A percentile compares a stretch with the other conserved stretches of the same genome.
These are phyloP conservation scores for Brachypodium distachyon DNA, from an alignment of 202 grass and related monocot species.

Conservation along the genomic window DNA sequence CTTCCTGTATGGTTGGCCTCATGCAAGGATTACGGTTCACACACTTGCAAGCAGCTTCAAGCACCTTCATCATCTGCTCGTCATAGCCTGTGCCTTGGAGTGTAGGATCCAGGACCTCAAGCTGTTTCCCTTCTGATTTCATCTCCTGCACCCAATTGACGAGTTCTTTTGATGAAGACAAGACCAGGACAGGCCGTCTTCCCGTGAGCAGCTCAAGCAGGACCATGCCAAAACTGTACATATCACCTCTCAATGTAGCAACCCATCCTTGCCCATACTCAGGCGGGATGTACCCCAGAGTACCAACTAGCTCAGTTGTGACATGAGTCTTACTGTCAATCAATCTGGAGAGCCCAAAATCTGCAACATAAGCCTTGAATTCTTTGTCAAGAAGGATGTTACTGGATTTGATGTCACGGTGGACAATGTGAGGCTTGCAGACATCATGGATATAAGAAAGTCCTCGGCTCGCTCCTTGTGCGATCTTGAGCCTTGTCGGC, in stretches of 20 bases:
- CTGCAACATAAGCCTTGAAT: slow-evolving; percentile 53
- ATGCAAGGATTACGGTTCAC: slow-evolving; percentile 12
- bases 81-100: slow-evolving; percentile 20
- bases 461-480: slow-evolving; percentile 43
- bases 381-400: slow-evolving; percentile 64
- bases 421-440: slow-evolving; percentile 61
- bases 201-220: slow-evolving; percentile 59
- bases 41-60: slow-evolving; percentile 47
- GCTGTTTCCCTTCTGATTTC: slow-evolving; percentile 19
- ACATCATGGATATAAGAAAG: slow-evolving; percentile 60
- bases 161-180: slow-evolving; percentile 36
- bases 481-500: slow-evolving; percentile 52
- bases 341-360: slow-evolving; percentile 67
- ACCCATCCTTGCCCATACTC: slow-evolving; percentile 53
- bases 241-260: slow-evolving; percentile 56
- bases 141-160: slow-evolving; percentile 37
- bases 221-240: slow-evolving; percentile 67
- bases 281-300: slow-evolving; percentile 68
- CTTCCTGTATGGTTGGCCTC: slow-evolving; percentile 32
- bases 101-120: slow-evolving; percentile 29
- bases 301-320: slow-evolving; percentile 63
- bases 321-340: slow-evolving; percentile 62
- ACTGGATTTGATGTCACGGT: slow-evolving; percentile 78
- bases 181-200: slow-evolving; percentile 32
- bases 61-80: slow-evolving; percentile 40